Evolutionary conservation across 2,329 filamentous ascomycete species (phyloP).

Genomic region (Fusarium subtropicale): DNA sequence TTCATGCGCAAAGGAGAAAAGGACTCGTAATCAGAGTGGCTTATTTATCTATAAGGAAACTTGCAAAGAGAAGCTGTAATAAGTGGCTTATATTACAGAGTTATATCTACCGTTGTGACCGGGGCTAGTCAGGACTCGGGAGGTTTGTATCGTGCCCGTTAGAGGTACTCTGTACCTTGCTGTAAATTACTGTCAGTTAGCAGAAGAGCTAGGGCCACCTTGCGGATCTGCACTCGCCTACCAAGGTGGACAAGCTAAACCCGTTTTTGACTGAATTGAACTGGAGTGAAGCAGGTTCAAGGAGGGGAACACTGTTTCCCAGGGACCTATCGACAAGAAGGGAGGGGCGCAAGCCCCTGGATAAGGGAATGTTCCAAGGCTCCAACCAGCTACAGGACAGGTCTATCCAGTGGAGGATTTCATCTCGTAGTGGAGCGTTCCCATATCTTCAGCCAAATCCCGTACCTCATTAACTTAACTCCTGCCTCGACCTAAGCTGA

Average conservation of each 20-base stretch:
- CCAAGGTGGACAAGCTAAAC: conserved; percentile 8
- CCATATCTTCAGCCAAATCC: conserved; percentile 37
- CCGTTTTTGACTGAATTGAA: conserved; percentile 16
- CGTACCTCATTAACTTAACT: background rate
- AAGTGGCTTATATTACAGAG: conserved; percentile 9
- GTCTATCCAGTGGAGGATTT: conserved; percentile 38
- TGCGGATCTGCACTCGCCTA: conserved; percentile 39
- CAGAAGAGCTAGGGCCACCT: conserved; percentile 43
- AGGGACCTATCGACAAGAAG: background rate
- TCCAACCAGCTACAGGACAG: conserved; percentile 23
- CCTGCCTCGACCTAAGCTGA: conserved; percentile 42
- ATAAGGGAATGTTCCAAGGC: conserved; percentile 39
- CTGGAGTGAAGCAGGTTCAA: background rate
- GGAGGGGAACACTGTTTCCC: conserved; percentile 7
- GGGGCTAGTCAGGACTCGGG: background rate
- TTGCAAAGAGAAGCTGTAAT: background rate
- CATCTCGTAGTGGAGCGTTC: conserved; percentile 47
- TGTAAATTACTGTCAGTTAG: background rate
- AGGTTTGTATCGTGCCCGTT: background rate
- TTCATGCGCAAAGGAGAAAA: background rate
- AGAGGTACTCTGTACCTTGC: conserved; percentile 2
- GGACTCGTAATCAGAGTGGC: conserved; percentile 40
- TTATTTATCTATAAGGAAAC: background rate
- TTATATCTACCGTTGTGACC: conserved; percentile 15
- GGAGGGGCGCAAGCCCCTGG: conserved; percentile 38